Evolutionary conservation across 2,329 filamentous ascomycete genomes (phyloP), one percentile per base, ranked within the genome.

Genomic region (Podosphaera fusca): DNA sequence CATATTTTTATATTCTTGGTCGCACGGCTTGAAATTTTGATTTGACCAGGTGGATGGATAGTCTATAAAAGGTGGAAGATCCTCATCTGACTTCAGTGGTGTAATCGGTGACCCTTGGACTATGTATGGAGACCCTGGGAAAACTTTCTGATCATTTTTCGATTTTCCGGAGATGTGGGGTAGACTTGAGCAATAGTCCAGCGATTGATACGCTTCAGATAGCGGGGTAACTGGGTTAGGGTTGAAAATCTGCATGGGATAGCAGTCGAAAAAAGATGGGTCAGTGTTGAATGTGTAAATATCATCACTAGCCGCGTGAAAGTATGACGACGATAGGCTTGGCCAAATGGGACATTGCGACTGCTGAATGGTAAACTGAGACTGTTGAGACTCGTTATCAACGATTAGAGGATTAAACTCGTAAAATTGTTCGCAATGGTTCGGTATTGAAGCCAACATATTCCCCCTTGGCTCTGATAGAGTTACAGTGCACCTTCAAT

Each of bases 221-320:
- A 21, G 52, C 52, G 34, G 52, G 2, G 12, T 33, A 38, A 35
- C 29, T 55, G 33, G 10, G 21, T n/a, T 34, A 12, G 34, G 34
- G 34, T 49, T 40, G 31, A 51, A 54, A 10, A 60, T 40, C 21
- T 60, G 61, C 14, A 60, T 49, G 55, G 61, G 60, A 42, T 62
- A 62, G 34, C 12, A 54, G 40, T 64, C 62, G 56, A 64, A 64
- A 47, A 64, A 50, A 6, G 62, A 59, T 53, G 63, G 63, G 47
- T 66, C 63, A 21, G 59, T 38, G 6, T 57, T 60, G 50, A 64
- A 63, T 10, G 62, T 56, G 46, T 61, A 64, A 42, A 63, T 30
- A 50, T 46, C 56, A 57, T 57, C 59, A 34, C 60, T 55, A 12
- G 59, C 58, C 29, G 51, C 29, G 34, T n/a, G 7, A n/a, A 38